Evolutionary conservation across 169 alveolate species (phyloP), one percentile per base, ranked within the genome.

Genomic region (Eimeria falciformis): DNA sequence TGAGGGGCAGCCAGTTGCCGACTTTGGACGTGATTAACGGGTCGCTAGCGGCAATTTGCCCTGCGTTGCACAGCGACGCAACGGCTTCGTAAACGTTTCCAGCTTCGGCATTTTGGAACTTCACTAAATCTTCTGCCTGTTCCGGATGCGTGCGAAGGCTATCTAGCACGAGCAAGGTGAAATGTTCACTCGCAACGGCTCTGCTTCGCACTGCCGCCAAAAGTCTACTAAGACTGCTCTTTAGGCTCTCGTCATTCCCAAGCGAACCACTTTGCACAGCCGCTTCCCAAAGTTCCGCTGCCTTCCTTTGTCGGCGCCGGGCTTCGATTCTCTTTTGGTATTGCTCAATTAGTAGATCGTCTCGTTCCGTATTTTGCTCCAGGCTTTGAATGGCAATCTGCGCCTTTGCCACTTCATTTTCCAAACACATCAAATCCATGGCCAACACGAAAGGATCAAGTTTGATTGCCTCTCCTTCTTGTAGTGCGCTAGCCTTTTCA

Each of bases 221-320:
- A 23, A 78, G 71, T 14, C 23, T 45, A 23, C 18, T 3, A 6
- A 78, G 46, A 7, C 69, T 37, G 45, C 29, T 37, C 46, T 78
- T 45, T 43, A 78, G 71, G 12, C 14, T 68, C 50, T 46, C 69
- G 3, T 78, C 87, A 0, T 45, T 2, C 7, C 87, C 87, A 23
- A 78, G 87, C 21, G 1, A 2, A 29, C 62, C 87, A 5, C 47
- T 50, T 55, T 46, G 23, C 87, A 78, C 87, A 0, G 21, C 47
- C 46, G 66, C n/a, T 69, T 78, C 87, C 87, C 87, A 78, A 27
- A 78, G 43, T 0, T 78, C 87, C 69, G 43, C 71, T 50, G 87
- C 87, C 46, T 9, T 45, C 50, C 33, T 68, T 47, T 78, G 87
- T 5, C 40, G 18, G 45, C 87, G 87, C 68, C 87, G 40, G 7